These are phyloP conservation scores for Arthrinium puccinioides DNA, from an alignment of 2,329 filamentous ascomycete species.

Conservation along the genomic window DNA sequence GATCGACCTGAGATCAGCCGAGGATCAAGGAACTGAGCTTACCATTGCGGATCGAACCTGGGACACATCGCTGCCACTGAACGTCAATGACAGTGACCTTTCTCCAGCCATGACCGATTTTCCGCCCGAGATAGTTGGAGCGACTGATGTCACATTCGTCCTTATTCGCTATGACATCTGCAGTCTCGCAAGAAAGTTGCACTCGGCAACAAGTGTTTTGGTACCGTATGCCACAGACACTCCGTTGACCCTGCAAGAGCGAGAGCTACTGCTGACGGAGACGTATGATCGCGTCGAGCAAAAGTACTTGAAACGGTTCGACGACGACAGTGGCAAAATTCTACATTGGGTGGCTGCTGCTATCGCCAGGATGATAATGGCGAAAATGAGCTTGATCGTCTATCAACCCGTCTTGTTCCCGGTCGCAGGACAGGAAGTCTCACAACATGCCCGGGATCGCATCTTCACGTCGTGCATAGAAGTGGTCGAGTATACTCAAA, in stretches of 20 bases:
- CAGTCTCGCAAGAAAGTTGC: conserved; percentile 29
- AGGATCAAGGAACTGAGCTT: conserved; percentile 49
- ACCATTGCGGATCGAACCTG: conserved; percentile 37
- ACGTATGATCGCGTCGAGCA: conserved; percentile 42
- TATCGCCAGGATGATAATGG: conserved; percentile 40
- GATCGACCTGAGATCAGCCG: conserved; percentile 52
- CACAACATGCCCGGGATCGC: conserved; percentile 31
- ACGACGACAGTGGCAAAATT: conserved; percentile 33
- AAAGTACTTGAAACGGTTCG: conserved; percentile 43
- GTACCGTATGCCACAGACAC: conserved; percentile 22
- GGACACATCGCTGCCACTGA: conserved; percentile 48
- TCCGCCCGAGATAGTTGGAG: conserved; percentile 39
- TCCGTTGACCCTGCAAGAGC: conserved; percentile 30
- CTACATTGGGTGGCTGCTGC: conserved; percentile 45
- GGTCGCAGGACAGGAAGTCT: conserved; percentile 25
- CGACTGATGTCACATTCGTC: conserved; percentile 45
- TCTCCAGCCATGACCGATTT: conserved; percentile 36
- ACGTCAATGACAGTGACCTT: conserved; percentile 49
- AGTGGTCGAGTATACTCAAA: conserved; percentile 47
- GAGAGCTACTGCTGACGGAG: conserved; percentile 36
- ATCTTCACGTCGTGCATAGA: conserved; percentile 45
- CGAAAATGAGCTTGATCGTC: conserved; percentile 47
- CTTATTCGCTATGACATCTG: conserved; percentile 37
- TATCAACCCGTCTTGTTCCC: conserved; percentile 45
- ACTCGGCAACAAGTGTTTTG: conserved; percentile 27